Evolutionary conservation across 352 stramenopile species (phyloP), one percentile per base, ranked within the genome.

Genomic region (Pythium folliculosum): DNA sequence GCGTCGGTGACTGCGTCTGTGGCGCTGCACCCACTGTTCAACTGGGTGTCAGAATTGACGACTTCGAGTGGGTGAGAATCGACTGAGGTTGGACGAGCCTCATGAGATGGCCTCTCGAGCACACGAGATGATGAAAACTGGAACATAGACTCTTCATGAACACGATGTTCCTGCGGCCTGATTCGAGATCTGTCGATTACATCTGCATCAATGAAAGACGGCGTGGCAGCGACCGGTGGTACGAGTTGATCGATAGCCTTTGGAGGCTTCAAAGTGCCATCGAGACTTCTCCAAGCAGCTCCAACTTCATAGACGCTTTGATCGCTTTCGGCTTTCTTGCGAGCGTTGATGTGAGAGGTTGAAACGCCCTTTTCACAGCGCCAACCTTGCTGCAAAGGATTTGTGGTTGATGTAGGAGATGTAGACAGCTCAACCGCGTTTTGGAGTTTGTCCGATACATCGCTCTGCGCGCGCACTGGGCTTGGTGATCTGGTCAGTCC

Each of bases 101-200:
- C 27, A 12, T 43, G 5, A 19, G 25, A 22, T 23, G 50, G 25
- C 21, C 5, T 27, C 23, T 21, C 13, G 6, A 49, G 25, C 22
- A 5, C 22, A 7, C 32, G 59, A 9, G 38, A 49, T 8, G 59
- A 58, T 4, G 59, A 59, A 37, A 65, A 65, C 32, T 43, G 59
- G 23, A 59, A 65, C 21, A 65, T 60, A 5, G 55, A 53, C 4
- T 53, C 38, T 13, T 17, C n/a, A 0, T 25, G 55, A 22, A 23
- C 13, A 3, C 23, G 25, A 30, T 23, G 22, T 16, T 44, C 8
- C 9, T 27, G 4, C 10, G 23, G 22, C n/a, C 43, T 16, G 22
- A 62, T 27, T 6, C 51, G 25, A 1, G 19, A 17, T 30, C 17
- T 40, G 3, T 57, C 17, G 51, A 25, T 44, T 51, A 47, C 40